Base-by-base conservation (phyloP, 345 rosid species). In the Heritiera littoralis region DNA sequence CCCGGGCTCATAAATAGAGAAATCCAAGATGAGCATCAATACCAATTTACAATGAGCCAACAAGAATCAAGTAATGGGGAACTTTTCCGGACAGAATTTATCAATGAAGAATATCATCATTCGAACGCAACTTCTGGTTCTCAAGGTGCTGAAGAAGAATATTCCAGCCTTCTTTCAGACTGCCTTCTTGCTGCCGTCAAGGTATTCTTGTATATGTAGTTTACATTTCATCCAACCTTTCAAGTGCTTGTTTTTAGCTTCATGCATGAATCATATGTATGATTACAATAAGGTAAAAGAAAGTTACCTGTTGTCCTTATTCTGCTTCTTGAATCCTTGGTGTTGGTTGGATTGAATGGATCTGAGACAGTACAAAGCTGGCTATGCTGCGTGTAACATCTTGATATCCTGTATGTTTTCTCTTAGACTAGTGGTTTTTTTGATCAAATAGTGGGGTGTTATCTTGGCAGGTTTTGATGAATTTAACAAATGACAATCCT, bases 171-270 rank as follows among this genome's bases (percentile, higher is more conserved):
- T 78, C 80, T 92, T 75, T 86, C 89, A 43, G 99, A 96, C 78
- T 96, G 99, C 82, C 97, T 96, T 80, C 90, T 91, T 79, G 84
- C 97, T 60, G 92, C 97, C 55, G 93, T 95, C 64, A 95, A 94
- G 97, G 99, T 97, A 78, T 66, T 77, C 58, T 35, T 72, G 68
- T 12, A 61, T 71, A n/a, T 71, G 28, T 77, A 51, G 1, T 58
- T 6, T 43, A 48, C 20, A 30, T 61, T 72, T 74, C 52, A 8
- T 78, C 65, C 64, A 20, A 10, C 23, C 41, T 77, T 68, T 69
- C 71, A 59, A 18, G 14, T 35, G 69, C 76, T 55, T 66, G 9
- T 65, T 65, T 12, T 32, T 55, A 13, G 15, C 69, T 67, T 80
- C 23, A 43, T 14, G 43, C 32, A 1, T 13, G 40, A 17, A 49